Conservation (phyloP, 176 grass and related monocot species). For the Melocanna baccifera region DNA sequence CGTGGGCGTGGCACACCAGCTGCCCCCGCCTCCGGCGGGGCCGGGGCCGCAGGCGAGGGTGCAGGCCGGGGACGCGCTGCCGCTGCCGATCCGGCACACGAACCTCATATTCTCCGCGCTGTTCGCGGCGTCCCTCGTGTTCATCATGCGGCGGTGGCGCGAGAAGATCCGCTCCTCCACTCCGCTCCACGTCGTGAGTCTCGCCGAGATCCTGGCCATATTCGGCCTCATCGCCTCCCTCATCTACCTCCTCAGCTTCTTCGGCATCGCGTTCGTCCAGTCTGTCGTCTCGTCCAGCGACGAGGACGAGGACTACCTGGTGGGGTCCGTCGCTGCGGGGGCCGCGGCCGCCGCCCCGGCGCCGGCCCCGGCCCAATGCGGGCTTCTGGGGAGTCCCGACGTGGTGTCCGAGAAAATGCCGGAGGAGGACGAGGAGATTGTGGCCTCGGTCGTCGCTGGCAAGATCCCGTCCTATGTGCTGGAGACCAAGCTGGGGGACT, state of each 20-base stretch:
- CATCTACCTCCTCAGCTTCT: slow-evolving; percentile 98
- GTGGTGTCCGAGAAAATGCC: slow-evolving; percentile 50
- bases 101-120: slow-evolving; percentile 88
- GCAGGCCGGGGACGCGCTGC: slow-evolving; percentile 77
- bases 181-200: slow-evolving; percentile 69
- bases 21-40: not conserved
- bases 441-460: slow-evolving; percentile 58
- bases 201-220: slow-evolving; percentile 75
- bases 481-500: slow-evolving; percentile 69
- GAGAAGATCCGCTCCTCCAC: slow-evolving; percentile 90
- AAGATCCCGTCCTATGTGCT: slow-evolving; percentile 80
- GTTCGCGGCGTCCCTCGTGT: slow-evolving; percentile 68
- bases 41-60: slow-evolving; percentile 25
- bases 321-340: not conserved
- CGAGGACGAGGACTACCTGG: slow-evolving; percentile 80
- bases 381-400: slow-evolving; percentile 31
- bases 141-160: slow-evolving; percentile 82
- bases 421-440: slow-evolving; percentile 82
- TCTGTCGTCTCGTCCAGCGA: slow-evolving; percentile 78
- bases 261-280: slow-evolving; percentile 96
- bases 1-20: not conserved
- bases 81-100: slow-evolving; percentile 79
- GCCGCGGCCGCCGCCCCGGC: not conserved
- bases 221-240: slow-evolving; percentile 88
- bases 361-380: slow-evolving; percentile 10